Conservation (phyloP, 2,329 filamentous ascomycete genomes). For the Annulohypoxylon truncatum region DNA sequence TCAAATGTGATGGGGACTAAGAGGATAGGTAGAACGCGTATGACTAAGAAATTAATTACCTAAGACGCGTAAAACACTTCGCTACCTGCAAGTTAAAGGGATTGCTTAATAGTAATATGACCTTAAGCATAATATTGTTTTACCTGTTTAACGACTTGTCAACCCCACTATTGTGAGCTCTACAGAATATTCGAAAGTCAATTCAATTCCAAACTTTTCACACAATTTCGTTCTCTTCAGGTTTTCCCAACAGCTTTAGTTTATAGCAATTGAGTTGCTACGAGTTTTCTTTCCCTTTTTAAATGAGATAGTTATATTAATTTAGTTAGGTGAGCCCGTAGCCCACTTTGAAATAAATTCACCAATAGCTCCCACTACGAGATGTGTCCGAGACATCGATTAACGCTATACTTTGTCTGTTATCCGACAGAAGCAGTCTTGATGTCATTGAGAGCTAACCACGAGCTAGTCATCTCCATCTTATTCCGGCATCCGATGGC, state of each 20-base stretch:
- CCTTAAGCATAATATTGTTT: neutral
- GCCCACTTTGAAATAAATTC: neutral
- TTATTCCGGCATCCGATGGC: constrained; percentile 16
- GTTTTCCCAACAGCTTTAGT: neutral
- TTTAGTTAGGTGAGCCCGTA: neutral
- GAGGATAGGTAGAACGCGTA: constrained; percentile 6
- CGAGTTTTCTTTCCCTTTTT: neutral
- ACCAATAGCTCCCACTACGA: neutral
- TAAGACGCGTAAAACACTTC: constrained; percentile 3
- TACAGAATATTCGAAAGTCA: neutral
- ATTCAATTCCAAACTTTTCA: neutral
- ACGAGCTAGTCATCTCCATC: neutral
- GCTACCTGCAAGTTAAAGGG: constrained; percentile 1
- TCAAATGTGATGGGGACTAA: neutral
- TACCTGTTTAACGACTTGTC: neutral
- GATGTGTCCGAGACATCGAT: constrained; percentile 4
- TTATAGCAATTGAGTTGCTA: neutral
- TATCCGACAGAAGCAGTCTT: constrained; percentile 6
- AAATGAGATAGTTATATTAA: neutral
- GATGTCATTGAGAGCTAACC: constrained; percentile 26
- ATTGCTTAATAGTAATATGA: neutral
- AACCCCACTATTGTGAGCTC: neutral
- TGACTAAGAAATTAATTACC: constrained; percentile 28
- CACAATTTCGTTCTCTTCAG: neutral
- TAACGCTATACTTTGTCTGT: neutral